Conservation (phyloP, 345 rosid genomes). For the Citrus unshiu region DNA sequence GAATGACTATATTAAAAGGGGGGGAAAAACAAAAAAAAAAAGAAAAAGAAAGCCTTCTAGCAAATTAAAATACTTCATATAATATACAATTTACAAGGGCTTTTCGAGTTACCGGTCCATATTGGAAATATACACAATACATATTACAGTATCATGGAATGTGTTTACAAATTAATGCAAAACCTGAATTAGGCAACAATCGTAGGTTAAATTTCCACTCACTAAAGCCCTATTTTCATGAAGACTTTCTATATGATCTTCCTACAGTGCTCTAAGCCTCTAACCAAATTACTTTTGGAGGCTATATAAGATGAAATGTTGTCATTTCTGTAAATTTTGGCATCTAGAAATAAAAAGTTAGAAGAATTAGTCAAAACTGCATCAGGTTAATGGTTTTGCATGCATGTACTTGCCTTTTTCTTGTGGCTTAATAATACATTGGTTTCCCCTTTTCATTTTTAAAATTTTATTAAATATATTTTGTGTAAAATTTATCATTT, state of each 20-base stretch:
- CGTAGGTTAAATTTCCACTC: not conserved
- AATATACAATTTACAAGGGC: not conserved
- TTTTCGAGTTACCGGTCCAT: not conserved
- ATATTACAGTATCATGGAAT: not conserved
- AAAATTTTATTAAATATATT: not conserved
- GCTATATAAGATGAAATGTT: not conserved
- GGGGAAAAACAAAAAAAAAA: not conserved
- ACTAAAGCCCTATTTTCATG: not conserved
- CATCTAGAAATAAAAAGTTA: not conserved
- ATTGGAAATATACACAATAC: not conserved
- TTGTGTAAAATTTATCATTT: not conserved
- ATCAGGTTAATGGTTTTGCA: not conserved
- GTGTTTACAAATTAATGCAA: not conserved
- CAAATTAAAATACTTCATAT: not conserved
- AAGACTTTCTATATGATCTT: not conserved
- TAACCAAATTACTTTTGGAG: no score
- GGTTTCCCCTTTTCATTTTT: not conserved
- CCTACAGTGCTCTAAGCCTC: not conserved
- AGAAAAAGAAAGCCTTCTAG: not conserved
- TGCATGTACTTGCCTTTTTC: not conserved
- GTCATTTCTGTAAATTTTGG: slow-evolving; percentile 1
- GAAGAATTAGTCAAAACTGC: not conserved
- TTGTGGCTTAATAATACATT: not conserved
- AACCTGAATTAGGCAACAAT: not conserved
- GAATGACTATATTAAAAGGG: not conserved